Evolutionary conservation across 306 rosid genomes (phyloP).

Genomic region (Vigna angularis): DNA sequence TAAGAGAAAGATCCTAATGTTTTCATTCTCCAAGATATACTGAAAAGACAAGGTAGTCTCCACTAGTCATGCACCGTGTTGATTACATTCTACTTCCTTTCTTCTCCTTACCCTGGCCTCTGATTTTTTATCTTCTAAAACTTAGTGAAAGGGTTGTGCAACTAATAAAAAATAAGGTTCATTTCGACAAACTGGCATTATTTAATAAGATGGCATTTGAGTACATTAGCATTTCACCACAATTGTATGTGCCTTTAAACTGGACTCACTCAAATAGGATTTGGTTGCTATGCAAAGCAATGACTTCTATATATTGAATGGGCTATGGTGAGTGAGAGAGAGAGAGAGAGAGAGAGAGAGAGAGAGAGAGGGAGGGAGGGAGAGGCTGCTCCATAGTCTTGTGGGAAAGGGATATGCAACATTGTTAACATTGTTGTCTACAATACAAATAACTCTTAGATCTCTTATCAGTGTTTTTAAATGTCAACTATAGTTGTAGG

Average conservation of each 20-base stretch:
- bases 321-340: background rate
- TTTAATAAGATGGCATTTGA: slow-evolving; percentile 5
- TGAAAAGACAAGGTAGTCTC: background rate
- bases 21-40: background rate
- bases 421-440: background rate
- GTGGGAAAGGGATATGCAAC: background rate
- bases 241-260: background rate
- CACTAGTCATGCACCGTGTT: background rate
- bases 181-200: background rate
- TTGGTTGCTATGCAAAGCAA: slow-evolving; percentile 3
- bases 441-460: background rate
- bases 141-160: background rate
- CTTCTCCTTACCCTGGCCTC: background rate
- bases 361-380: background rate
- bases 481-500: too few relatives aligned
- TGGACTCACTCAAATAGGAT: slow-evolving; percentile 6
- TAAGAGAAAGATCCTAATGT: too few relatives aligned
- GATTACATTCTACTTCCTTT: background rate
- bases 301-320: background rate
- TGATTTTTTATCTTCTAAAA: background rate
- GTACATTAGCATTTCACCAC: background rate
- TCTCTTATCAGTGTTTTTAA: background rate
- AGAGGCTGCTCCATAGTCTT: too few relatives aligned
- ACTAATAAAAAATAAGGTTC: background rate
- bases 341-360: background rate